These are phyloP conservation scores for Phytophthora agathidicida DNA, from an alignment of 352 stramenopile species.

Conservation along the genomic window DNA sequence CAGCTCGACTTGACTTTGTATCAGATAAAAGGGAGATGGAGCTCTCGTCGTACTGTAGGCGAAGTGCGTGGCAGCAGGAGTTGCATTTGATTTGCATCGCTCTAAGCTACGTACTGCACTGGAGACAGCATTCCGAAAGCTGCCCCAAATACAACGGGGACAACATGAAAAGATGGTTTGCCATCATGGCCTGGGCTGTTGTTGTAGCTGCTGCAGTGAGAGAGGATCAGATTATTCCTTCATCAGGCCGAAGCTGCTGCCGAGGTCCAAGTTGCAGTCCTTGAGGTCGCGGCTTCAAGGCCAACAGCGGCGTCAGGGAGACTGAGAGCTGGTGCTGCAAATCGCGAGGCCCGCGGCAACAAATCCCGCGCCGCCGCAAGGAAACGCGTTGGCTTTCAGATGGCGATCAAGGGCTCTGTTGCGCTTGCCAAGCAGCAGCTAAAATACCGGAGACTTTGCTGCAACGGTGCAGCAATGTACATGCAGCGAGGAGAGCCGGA, in stretches of 20 bases:
- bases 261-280: background rate
- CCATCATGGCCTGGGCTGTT: too few species aligned
- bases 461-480: background rate
- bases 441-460: conserved; percentile 6
- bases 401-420: conserved; percentile 9
- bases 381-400: conserved; percentile 15
- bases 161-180: too few species aligned
- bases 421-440: conserved; percentile 1
- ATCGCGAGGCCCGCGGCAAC: conserved; percentile 10
- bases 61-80: conserved; percentile 26
- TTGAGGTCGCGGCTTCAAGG: background rate
- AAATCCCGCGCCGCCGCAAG: conserved; percentile 25
- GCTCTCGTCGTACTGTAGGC: conserved; percentile 18
- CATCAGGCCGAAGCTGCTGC: background rate
- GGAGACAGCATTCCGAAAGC: background rate
- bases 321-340: conserved; percentile 20
- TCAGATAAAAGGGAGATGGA: conserved; percentile 16
- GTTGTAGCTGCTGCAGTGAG: background rate
- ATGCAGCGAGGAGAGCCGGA: conserved; percentile 21
- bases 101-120: too few species aligned
- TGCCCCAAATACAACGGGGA: too few species aligned
- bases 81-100: conserved; percentile 17
- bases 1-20: conserved; percentile 15
- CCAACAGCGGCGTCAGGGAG: background rate
- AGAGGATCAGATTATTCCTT: conserved; percentile 19